phyloP scores from a whole-genome alignment of 176 grass and related monocot genomes.

The Guadua angustifolia region DNA sequence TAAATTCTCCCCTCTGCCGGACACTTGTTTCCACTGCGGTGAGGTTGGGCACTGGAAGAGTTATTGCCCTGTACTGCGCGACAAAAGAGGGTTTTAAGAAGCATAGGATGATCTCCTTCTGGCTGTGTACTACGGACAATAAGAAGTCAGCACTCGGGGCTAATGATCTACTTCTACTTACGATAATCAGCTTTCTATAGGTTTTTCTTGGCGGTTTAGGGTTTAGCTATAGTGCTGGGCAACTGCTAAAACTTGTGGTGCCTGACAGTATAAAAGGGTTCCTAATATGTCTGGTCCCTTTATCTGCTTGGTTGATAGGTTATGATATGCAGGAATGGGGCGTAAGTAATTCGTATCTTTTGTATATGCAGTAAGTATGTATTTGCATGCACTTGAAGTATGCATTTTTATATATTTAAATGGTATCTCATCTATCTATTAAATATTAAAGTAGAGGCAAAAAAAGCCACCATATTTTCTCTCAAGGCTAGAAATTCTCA shows the following conservation, averaged over 20 bases:
- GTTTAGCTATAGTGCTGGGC: not conserved
- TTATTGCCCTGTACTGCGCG: constrained; percentile 18
- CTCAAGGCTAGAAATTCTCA: too few relatives aligned
- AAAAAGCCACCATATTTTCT: too few relatives aligned
- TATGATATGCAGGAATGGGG: not conserved
- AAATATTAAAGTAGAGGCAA: too few relatives aligned
- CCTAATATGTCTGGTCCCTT: not conserved
- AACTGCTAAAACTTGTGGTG: not conserved
- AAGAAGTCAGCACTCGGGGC: not conserved
- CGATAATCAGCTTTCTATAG: not conserved
- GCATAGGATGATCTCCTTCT: not conserved
- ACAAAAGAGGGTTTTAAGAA: not conserved
- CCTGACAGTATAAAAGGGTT: not conserved
- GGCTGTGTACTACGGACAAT: not conserved
- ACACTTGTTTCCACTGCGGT: constrained; percentile 35
- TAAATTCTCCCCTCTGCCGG: not conserved
- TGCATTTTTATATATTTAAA: not conserved
- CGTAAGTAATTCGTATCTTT: not conserved
- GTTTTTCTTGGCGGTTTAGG: not conserved
- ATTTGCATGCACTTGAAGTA: not conserved
- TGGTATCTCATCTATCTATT: not conserved
- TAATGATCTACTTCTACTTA: not conserved
- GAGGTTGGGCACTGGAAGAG: constrained; percentile 7
- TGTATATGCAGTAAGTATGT: not conserved
- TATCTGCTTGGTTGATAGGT: not conserved